These are phyloP conservation scores for Penicilliopsis zonata DNA, from an alignment of 495 filamentous ascomycete genomes.

Conservation along the genomic window DNA sequence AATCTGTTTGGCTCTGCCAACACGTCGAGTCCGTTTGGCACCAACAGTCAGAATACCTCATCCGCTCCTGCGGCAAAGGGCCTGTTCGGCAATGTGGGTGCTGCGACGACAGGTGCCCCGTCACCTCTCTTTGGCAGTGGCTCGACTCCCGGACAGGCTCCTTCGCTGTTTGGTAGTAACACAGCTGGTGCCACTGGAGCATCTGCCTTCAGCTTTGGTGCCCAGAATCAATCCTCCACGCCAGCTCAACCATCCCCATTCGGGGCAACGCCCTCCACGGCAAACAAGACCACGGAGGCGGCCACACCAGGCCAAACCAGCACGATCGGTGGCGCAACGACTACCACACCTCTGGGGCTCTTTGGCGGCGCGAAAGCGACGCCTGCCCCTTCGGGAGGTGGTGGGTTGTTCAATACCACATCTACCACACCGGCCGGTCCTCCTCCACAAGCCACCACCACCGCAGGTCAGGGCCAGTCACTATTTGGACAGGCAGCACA, in stretches of 20 bases:
- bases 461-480: slow-evolving; percentile 13
- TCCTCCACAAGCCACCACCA: slow-evolving; percentile 31
- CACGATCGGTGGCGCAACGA: slow-evolving; percentile 16
- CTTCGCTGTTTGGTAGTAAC: slow-evolving; percentile 23
- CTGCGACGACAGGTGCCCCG: slow-evolving; percentile 19
- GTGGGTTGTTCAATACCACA: slow-evolving; percentile 29
- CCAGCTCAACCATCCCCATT: slow-evolving; percentile 17
- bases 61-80: slow-evolving; percentile 18
- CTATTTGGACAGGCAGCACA: slow-evolving; percentile 18
- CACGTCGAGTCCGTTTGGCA: slow-evolving; percentile 19
- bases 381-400: slow-evolving; percentile 21
- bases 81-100: slow-evolving; percentile 35
- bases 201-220: slow-evolving; percentile 32
- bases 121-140: slow-evolving; percentile 21
- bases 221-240: slow-evolving; percentile 13
- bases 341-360: slow-evolving; percentile 14
- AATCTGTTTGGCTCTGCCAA: slow-evolving; percentile 29
- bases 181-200: slow-evolving; percentile 11
- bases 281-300: slow-evolving; percentile 26
- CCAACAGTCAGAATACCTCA: slow-evolving; percentile 17
- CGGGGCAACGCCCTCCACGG: slow-evolving; percentile 20
- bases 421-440: slow-evolving; percentile 56
- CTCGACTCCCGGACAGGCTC: slow-evolving; percentile 12
- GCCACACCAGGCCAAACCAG: slow-evolving; percentile 22
- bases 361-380: slow-evolving; percentile 30